phyloP scores from a whole-genome alignment of 1,284 basidiomycete genomes.

The Cronartium ribicola region DNA sequence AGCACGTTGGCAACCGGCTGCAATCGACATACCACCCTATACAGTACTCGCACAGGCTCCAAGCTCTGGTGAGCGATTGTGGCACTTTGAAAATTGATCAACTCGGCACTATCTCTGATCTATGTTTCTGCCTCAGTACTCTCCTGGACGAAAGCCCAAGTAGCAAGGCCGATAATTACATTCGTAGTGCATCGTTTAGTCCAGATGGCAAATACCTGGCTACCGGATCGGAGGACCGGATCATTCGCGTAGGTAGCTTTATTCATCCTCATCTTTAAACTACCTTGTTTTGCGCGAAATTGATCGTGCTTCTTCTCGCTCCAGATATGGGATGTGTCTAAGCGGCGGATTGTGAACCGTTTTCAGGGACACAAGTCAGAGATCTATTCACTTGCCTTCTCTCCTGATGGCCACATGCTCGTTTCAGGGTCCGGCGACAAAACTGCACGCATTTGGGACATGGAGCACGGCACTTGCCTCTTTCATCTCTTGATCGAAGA shows the following conservation, averaged over 20 bases:
- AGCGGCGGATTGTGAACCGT: constrained; percentile 65
- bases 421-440: constrained; percentile 86
- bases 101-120: not conserved
- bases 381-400: constrained; percentile 86
- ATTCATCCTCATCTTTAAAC: too few species aligned
- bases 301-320: not conserved
- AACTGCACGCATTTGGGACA: constrained; percentile 84
- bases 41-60: constrained; percentile 74
- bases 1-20: constrained; percentile 84
- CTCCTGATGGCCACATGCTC: constrained; percentile 70
- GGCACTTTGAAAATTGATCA: not conserved
- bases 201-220: constrained; percentile 74
- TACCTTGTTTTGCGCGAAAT: too few species aligned
- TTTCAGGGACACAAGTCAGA: constrained; percentile 83
- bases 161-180: constrained; percentile 64
- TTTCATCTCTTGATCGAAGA: constrained; percentile 41
- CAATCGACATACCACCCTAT: constrained; percentile 84
- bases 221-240: constrained; percentile 76
- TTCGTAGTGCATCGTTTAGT: constrained; percentile 76
- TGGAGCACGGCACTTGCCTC: constrained; percentile 62
- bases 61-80: constrained; percentile 64
- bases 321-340: constrained; percentile 80
- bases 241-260: constrained; percentile 63
- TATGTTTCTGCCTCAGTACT: constrained; percentile 56
- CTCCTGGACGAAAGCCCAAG: constrained; percentile 63